Evolutionary conservation across 768 basidiomycete genomes (phyloP).

Genomic region (Piloderma croceum): DNA sequence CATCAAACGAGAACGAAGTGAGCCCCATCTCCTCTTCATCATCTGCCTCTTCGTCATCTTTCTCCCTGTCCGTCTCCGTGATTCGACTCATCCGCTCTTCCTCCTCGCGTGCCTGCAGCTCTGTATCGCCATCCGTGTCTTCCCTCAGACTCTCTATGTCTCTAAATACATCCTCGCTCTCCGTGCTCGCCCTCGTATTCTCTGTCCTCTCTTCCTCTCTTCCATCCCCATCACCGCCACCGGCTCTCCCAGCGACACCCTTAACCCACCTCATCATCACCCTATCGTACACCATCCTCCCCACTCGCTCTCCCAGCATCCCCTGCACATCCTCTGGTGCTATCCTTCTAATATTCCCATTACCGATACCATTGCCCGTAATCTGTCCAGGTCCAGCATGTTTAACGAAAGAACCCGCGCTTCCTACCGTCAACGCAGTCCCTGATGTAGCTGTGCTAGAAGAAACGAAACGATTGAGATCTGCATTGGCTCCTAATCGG

Average conservation of each 20-base stretch:
- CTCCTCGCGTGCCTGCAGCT: slow-evolving; percentile 8
- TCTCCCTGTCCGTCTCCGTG: slow-evolving; percentile 33
- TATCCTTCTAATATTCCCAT: too few species aligned
- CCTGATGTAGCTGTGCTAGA: slow-evolving; percentile 77
- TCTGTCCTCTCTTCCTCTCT: slow-evolving; percentile 24
- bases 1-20: slow-evolving; percentile 70
- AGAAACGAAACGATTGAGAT: slow-evolving; percentile 85
- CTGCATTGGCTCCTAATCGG: slow-evolving; percentile 52
- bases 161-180: slow-evolving; percentile 85
- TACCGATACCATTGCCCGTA: too few species aligned
- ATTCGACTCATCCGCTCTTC: slow-evolving; percentile 3
- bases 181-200: slow-evolving; percentile 34
- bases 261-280: slow-evolving; percentile 84
- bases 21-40: slow-evolving; percentile 66
- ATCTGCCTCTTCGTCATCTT: slow-evolving; percentile 42
- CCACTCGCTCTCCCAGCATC: slow-evolving; percentile 68
- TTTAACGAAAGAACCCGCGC: slow-evolving; percentile 80
- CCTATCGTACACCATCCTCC: slow-evolving; percentile 84
- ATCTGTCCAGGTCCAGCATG: slow-evolving; percentile 75
- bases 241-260: slow-evolving; percentile 36
- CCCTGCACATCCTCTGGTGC: slow-evolving; percentile 71
- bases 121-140: slow-evolving; percentile 40
- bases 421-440: slow-evolving; percentile 65
- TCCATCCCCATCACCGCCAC: slow-evolving; percentile 21
- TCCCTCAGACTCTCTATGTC: slow-evolving; percentile 85